phyloP scores from a whole-genome alignment of 371 early-diverging fungal genomes.

The Syncephalis plumigaleata region DNA sequence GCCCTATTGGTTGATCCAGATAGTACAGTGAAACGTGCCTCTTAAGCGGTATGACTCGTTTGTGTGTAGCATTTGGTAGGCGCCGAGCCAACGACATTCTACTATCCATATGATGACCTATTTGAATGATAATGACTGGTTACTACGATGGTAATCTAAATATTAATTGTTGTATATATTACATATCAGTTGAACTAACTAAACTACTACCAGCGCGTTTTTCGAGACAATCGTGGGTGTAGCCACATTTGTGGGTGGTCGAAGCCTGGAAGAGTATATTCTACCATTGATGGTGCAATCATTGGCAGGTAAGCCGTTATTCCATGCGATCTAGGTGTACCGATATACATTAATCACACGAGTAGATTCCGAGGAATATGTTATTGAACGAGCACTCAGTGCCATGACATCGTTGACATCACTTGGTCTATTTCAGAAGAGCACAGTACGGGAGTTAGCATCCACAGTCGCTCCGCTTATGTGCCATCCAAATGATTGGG shows the following conservation, averaged over 20 bases:
- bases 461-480: constrained; percentile 48
- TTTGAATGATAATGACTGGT: constrained; percentile 84
- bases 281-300: constrained; percentile 85
- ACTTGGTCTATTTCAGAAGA: constrained; percentile 67
- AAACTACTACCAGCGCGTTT: too few species aligned
- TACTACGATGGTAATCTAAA: constrained; percentile 33
- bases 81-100: constrained; percentile 72
- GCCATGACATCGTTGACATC: constrained; percentile 66
- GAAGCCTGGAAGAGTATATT: constrained; percentile 77
- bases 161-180: background rate
- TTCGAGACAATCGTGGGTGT: constrained; percentile 82
- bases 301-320: constrained; percentile 37
- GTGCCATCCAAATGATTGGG: constrained; percentile 72
- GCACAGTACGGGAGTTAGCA: constrained; percentile 54
- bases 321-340: background rate
- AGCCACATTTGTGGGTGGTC: constrained; percentile 69
- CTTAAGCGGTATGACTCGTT: constrained; percentile 48
- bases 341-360: background rate
- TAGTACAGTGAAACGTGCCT: constrained; percentile 59
- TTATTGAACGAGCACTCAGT: constrained; percentile 72
- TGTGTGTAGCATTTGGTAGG: constrained; percentile 71
- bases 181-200: too few species aligned
- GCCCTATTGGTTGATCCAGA: constrained; percentile 49
- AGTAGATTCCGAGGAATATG: constrained; percentile 72
- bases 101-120: constrained; percentile 88